A percentile compares a stretch with the other conserved stretches of the same genome.
Conservation (phyloP, 1,284 basidiomycete species). For the Porogramme epimiltina region DNA sequence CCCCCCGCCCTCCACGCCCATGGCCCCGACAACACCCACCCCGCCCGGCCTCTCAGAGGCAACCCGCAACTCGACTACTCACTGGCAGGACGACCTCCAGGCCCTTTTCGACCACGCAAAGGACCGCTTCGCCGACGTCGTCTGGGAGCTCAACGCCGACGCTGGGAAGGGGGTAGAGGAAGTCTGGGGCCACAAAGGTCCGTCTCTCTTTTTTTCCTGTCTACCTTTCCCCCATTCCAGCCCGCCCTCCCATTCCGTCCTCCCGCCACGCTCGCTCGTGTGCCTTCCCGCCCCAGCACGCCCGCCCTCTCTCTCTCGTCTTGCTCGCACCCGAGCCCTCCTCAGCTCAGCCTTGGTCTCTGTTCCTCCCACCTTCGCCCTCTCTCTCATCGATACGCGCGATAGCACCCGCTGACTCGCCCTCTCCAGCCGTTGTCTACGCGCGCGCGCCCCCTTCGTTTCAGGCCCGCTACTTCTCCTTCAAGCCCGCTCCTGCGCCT, state of each 20-base stretch:
- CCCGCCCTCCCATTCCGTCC: not conserved
- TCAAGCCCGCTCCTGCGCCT: slow-evolving; percentile 55
- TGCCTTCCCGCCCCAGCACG: no score
- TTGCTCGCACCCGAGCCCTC: not conserved
- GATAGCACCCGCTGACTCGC: not conserved
- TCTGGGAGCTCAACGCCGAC: slow-evolving; percentile 75
- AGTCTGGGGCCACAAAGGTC: slow-evolving; percentile 91
- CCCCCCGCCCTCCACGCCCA: slow-evolving; percentile 8
- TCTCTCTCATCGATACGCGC: slow-evolving; percentile 3
- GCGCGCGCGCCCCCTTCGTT: slow-evolving; percentile 89
- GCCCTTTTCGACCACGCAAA: slow-evolving; percentile 77
- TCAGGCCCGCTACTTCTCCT: slow-evolving; percentile 82
- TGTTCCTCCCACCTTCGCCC: not conserved
- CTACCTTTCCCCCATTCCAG: not conserved
- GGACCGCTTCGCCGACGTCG: slow-evolving; percentile 90
- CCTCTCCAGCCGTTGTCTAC: slow-evolving; percentile 80
- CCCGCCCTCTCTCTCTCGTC: no score
- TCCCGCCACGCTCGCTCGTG: not conserved
- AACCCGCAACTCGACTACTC: slow-evolving; percentile 57
- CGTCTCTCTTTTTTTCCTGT: not conserved
- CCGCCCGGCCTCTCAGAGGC: slow-evolving; percentile 67
- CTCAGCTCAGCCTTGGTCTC: no score
- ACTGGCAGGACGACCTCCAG: slow-evolving; percentile 81
- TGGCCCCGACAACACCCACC: slow-evolving; percentile 27
- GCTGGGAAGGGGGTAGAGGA: slow-evolving; percentile 52